These are phyloP conservation scores for Fonsecaea erecta DNA, from an alignment of 2,329 filamentous ascomycete genomes.

Conservation along the genomic window DNA sequence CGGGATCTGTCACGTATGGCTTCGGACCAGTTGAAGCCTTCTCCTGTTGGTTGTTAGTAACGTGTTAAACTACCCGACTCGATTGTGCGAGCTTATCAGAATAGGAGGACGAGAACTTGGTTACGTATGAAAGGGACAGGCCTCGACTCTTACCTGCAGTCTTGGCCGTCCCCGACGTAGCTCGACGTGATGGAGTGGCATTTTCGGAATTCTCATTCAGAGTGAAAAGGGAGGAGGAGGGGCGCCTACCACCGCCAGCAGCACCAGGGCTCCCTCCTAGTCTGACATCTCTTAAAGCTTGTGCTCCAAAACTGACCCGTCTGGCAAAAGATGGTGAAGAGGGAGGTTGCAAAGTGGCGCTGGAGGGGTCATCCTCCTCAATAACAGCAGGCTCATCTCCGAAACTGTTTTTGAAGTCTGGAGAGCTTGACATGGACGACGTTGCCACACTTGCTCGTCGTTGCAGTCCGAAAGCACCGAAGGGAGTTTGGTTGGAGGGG, in stretches of 20 bases:
- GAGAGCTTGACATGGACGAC: conserved; percentile 51
- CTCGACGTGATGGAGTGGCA: conserved; percentile 31
- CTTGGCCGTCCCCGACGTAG: conserved; percentile 38
- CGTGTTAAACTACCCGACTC: background rate
- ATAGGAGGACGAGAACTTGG: background rate
- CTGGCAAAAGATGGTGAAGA: conserved; percentile 75
- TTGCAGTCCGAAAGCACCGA: conserved; percentile 55
- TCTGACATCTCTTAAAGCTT: conserved; percentile 74
- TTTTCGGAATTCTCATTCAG: conserved; percentile 37
- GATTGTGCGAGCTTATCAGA: background rate
- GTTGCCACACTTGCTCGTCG: conserved; percentile 73
- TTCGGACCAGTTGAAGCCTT: conserved; percentile 97
- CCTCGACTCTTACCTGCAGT: conserved; percentile 59
- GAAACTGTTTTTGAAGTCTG: conserved; percentile 41
- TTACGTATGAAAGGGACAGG: conserved; percentile 50
- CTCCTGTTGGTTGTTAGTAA: conserved; percentile 62
- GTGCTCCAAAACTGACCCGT: conserved; percentile 86
- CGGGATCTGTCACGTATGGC: conserved; percentile 91
- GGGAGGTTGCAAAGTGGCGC: conserved; percentile 63
- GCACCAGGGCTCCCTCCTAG: conserved; percentile 66
- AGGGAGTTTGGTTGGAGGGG: conserved; percentile 58
- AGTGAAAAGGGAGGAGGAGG: conserved; percentile 55
- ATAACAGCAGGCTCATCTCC: conserved; percentile 51
- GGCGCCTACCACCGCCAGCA: conserved; percentile 64
- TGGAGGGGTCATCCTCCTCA: conserved; percentile 76